Base-by-base conservation (phyloP, 371 early-diverging fungal genomes). In the Parasitella parasitica region DNA sequence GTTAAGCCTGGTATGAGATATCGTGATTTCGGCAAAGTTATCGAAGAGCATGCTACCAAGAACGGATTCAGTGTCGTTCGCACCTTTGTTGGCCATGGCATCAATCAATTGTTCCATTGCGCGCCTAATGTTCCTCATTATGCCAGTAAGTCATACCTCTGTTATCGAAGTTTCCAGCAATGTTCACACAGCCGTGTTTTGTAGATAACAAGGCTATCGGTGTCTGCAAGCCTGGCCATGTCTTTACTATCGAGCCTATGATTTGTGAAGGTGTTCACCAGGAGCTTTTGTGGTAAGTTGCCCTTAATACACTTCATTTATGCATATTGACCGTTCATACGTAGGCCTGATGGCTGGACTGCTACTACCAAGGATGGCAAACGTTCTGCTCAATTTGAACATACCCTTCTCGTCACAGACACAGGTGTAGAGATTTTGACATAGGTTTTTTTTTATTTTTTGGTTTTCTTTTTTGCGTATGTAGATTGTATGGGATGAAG, bases 201-300 rank as follows among this genome's bases (percentile, higher is more conserved):
- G 3, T 60, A 83, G 86, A 88, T 61, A 95, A 97, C 75, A 96
- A 95, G 85, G 95, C 97, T 4, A 84, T 95, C 49, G 98, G 98
- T 41, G 86, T 91, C 6, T 90, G 94, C 88, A 92, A 92, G 73
- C 86, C 91, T 20, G 98, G 98, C 8, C 97, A 97, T 67, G 78
- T 89, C 48, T 98, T 98, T 65, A 98, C 98, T 7, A 98, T 98
- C 58, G 97, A 98, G 73, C 98, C 97, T 15, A 97, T 97, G 97
- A 94, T 98, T 70, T 91, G 88, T 64, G 94, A 92, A 70, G 97
- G 93, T 54, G 70, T 50, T 37, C 78, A 70, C 53, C 53, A 79
- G 58, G 76, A 77, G 32, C 58, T 67, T 51, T 54, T 78, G 50
- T 81, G 81, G 78, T 80, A 72, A 59, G 59, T 59, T 12, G 49